Conservation (phyloP, 768 basidiomycete genomes). For the Pleurotus cornucopiae region DNA sequence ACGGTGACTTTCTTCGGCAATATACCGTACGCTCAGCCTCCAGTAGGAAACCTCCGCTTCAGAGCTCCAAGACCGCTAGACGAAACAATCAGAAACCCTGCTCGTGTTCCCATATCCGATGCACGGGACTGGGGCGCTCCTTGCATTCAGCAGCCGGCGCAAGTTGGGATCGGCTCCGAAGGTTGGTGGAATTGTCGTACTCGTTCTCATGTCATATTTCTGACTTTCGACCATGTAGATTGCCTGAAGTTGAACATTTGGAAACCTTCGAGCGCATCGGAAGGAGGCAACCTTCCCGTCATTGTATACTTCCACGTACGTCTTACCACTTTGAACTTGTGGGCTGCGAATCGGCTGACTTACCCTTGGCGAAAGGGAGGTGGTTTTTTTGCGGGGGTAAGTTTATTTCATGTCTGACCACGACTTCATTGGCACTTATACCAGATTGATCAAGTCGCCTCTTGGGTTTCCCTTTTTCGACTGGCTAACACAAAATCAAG, state of each 20-base stretch:
- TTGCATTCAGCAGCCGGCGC: slow-evolving; percentile 43
- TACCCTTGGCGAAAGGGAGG: slow-evolving; percentile 24
- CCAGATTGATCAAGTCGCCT: slow-evolving; percentile 24
- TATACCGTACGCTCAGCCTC: slow-evolving; percentile 39
- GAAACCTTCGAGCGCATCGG: slow-evolving; percentile 33
- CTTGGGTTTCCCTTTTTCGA: slow-evolving; percentile 45
- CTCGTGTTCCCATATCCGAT: slow-evolving; percentile 25
- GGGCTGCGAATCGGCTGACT: neutral
- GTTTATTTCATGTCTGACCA: slow-evolving; percentile 11
- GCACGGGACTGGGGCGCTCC: slow-evolving; percentile 40
- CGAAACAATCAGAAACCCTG: slow-evolving; percentile 16
- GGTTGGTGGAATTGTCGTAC: neutral
- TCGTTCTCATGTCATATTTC: neutral
- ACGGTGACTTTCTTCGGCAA: slow-evolving; percentile 38
- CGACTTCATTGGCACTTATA: neutral
- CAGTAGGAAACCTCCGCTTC: slow-evolving; percentile 36
- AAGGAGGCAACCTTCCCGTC: slow-evolving; percentile 31
- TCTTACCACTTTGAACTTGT: slow-evolving; percentile 9
- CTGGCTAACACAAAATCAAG: slow-evolving; percentile 38
- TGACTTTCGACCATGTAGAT: slow-evolving; percentile 18
- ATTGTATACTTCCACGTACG: slow-evolving; percentile 40
- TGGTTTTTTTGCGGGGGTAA: slow-evolving; percentile 32
- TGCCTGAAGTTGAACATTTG: slow-evolving; percentile 38
- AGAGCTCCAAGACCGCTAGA: slow-evolving; percentile 32
- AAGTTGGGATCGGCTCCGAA: slow-evolving; percentile 19